Evolutionary conservation across 2,329 filamentous ascomycete species (phyloP), one percentile per base, ranked within the genome.

Genomic region (Pseudopyricularia javanii): DNA sequence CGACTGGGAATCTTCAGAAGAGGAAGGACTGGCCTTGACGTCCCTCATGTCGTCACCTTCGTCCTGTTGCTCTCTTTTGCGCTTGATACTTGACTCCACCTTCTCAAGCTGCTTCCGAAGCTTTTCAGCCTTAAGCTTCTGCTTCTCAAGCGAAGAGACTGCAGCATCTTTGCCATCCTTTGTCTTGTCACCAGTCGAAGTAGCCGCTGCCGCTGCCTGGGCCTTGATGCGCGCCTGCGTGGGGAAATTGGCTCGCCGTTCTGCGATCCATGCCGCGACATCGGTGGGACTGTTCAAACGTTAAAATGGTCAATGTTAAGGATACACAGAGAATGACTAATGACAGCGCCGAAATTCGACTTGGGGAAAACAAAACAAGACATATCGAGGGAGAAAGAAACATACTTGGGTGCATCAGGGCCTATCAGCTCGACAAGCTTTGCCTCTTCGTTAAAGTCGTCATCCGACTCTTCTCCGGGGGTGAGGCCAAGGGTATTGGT

Each of bases 171-270:
- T 73, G 30, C 69, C 71, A 57, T 78, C 78, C 64, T 86, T 83
- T 62, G 83, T 80, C 53, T 76, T 73, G 53, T 78, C 74, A 54
- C 55, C 60, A 45, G 65, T 68, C 54, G 69, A n/a, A n/a, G 35
- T 30, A 24, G 9, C 65, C 60, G 69, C 67, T 54, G 69, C 70
- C 59, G 75, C 74, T 57, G 80, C 78, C 66, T 79, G 87, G 57
- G 80, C 80, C 56, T 80, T 76, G 56, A 82, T 72, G 53, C 87
- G 82, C 55, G 80, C 80, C 64, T 81, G 80, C 2, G 91, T 96
- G 2, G 91, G 91, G 64, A 80, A 97, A 51, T 85, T 83, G 58
- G 81, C 85, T 63, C 78, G 85, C 55, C 91, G 82, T 66, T 95
- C 89, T 50, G 82, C 82, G 57, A 94, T 80, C 82, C 89, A 97